A percentile compares a stretch with the other conserved stretches of the same genome.
phyloP scores from a whole-genome alignment of 2,329 filamentous ascomycete species.

The Orbilia quercus region DNA sequence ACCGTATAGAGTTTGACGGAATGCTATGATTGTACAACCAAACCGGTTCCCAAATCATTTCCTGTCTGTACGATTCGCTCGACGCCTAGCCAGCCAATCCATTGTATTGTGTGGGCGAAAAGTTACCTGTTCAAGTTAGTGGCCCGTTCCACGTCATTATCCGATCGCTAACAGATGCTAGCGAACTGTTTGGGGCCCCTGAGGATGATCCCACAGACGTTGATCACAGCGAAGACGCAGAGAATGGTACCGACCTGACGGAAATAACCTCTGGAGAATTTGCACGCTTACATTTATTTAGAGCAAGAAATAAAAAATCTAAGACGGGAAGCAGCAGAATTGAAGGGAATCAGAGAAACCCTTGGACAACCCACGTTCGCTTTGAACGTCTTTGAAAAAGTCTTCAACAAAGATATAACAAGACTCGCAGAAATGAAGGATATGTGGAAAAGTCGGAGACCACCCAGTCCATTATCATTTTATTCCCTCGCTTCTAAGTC shows the following conservation, averaged over 20 bases:
- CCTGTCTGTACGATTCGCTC: slow-evolving; percentile 97
- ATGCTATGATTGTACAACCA: slow-evolving; percentile 94
- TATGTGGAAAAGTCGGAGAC: slow-evolving; percentile 89
- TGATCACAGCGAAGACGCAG: slow-evolving; percentile 80
- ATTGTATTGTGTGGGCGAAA: slow-evolving; percentile 99
- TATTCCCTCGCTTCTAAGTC: background rate
- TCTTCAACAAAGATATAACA: slow-evolving; percentile 85
- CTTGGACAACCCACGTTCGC: slow-evolving; percentile 83
- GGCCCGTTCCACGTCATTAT: background rate
- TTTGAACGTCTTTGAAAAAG: slow-evolving; percentile 87
- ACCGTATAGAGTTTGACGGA: slow-evolving; percentile 77
- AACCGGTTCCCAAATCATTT: slow-evolving; percentile 90
- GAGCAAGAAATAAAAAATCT: slow-evolving; percentile 87
- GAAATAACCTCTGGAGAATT: background rate
- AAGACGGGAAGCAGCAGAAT: slow-evolving; percentile 81
- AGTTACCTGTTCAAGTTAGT: slow-evolving; percentile 84
- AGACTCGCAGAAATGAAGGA: slow-evolving; percentile 87
- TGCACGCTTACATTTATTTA: slow-evolving; percentile 58
- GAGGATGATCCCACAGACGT: slow-evolving; percentile 84
- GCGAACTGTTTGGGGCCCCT: slow-evolving; percentile 88
- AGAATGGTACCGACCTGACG: slow-evolving; percentile 72
- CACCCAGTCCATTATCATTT: slow-evolving; percentile 66
- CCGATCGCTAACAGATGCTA: slow-evolving; percentile 61
- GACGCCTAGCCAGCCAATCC: slow-evolving; percentile 94
- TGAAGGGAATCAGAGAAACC: slow-evolving; percentile 83